Base-by-base conservation (phyloP, 495 filamentous ascomycete species). In the Penicillium coprophilum region DNA sequence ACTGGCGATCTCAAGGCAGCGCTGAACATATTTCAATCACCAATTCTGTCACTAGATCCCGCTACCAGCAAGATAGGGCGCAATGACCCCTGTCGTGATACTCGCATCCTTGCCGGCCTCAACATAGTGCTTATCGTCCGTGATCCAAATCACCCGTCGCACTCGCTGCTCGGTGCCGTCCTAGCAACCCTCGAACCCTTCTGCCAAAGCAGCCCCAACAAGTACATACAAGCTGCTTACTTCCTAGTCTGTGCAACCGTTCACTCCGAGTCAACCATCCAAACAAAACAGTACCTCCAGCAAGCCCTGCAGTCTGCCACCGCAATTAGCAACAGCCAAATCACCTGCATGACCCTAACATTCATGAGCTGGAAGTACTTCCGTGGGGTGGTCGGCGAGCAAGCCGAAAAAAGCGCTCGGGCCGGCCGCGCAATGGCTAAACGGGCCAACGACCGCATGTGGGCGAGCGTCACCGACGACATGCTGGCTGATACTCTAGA, bases 291-390 rank as follows among this genome's bases (percentile, higher is more conserved):
- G 39, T 83, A 84, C 68, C 85, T 97, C 23, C 83, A 89, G 56
- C 76, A 78, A 41, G 85, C 85, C 0, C 75, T 87, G n/a, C 72
- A 81, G 41, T 74, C 78, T 3, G 80, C 85, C 30, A 82, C 82
- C 6, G 63, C 72, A 9, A 77, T 82, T 30, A 65, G 71, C 47
- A 88, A 90, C 63, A 77, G 71, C 46, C 93, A 94, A 51, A 87
- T 91, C 53, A 80, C 90, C 9, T 87, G 85, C 58, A 90, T 97
- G 58, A 84, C 87, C 5, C 78, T 99, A 39, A 91, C 82, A 58
- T 84, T 95, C 60, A 92, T 97, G 90, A 87, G 87, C 61, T 82
- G 77, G 68, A 82, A 85, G 44, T 91, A 97, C 69, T 97, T 97
- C 75, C 80, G 83, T 24, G 88, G 87, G 30, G 88, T 93, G 12